Evolutionary conservation across 1,139 yeast genomes (phyloP).

Genomic region (Hemisphaericaspora xylofermentans): DNA sequence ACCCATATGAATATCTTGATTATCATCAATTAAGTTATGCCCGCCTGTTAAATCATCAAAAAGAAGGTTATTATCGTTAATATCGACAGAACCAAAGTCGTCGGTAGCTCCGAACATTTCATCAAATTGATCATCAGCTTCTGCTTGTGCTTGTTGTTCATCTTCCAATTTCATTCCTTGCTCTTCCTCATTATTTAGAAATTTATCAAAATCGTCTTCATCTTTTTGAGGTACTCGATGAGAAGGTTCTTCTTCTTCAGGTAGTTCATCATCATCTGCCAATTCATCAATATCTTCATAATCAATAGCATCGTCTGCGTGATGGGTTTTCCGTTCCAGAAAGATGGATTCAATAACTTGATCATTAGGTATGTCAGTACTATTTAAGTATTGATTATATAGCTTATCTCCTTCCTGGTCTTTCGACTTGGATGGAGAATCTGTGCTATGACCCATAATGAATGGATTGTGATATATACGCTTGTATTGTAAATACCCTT

Average conservation of each 20-base stretch:
- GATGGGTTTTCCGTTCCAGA: conserved; percentile 47
- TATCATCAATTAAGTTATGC: conserved; percentile 10
- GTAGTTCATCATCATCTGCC: conserved; percentile 75
- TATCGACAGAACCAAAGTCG: conserved; percentile 11
- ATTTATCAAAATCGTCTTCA: conserved; percentile 23
- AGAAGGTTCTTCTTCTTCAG: conserved; percentile 38
- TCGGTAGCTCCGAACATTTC: conserved; percentile 41
- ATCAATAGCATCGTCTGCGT: conserved; percentile 93
- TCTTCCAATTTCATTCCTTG: conserved; percentile 19
- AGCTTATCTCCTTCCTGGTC: conserved; percentile 14
- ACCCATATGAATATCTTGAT: conserved; percentile 36
- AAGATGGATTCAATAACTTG: conserved; percentile 41
- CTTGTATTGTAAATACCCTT: background rate
- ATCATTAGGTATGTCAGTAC: conserved; percentile 32
- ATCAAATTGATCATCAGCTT: conserved; percentile 48
- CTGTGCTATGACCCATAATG: conserved; percentile 6
- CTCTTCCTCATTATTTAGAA: conserved; percentile 15
- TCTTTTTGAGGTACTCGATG: conserved; percentile 16
- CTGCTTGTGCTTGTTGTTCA: conserved; percentile 33
- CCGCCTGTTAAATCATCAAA: conserved; percentile 22
- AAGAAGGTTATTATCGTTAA: conserved; percentile 7
- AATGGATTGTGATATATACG: background rate
- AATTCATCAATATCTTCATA: conserved; percentile 93
- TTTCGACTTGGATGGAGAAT: conserved; percentile 1
- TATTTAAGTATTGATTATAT: conserved; percentile 19